Evolutionary conservation across 1,284 basidiomycete genomes (phyloP).

Genomic region (Boletus sp.): DNA sequence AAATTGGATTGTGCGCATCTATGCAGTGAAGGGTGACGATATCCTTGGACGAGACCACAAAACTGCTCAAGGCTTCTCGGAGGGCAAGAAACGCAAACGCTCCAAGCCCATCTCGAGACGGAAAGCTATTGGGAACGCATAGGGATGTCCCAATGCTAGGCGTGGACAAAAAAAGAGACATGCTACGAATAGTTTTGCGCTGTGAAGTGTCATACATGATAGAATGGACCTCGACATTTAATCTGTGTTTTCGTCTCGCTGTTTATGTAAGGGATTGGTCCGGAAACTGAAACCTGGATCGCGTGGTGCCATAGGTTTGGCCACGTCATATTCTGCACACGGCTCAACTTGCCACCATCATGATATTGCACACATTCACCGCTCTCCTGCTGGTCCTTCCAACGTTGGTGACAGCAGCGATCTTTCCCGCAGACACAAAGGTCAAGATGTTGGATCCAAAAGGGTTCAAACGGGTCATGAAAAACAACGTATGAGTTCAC

Average conservation of each 20-base stretch:
- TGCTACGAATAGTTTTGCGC: slow-evolving; percentile 2
- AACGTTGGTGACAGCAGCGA: slow-evolving; percentile 64
- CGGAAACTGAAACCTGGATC: too few species aligned
- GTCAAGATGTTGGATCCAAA: slow-evolving; percentile 80
- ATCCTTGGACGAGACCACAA: slow-evolving; percentile 86
- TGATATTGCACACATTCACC: slow-evolving; percentile 30
- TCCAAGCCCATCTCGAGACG: slow-evolving; percentile 66
- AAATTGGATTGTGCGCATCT: slow-evolving; percentile 99
- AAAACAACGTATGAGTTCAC: slow-evolving; percentile 64
- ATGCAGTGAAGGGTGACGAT: slow-evolving; percentile 96
- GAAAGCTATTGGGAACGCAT: slow-evolving; percentile 45
- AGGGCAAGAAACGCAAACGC: slow-evolving; percentile 87
- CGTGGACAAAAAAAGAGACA: slow-evolving; percentile 3
- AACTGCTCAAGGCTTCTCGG: slow-evolving; percentile 82
- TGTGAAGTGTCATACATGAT: slow-evolving; percentile 7
- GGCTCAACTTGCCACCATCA: slow-evolving; percentile 16
- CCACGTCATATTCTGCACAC: slow-evolving; percentile 27
- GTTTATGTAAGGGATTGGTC: too few species aligned
- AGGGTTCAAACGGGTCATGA: slow-evolving; percentile 75
- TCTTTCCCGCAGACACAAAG: slow-evolving; percentile 70
- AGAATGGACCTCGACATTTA: slow-evolving; percentile 9
- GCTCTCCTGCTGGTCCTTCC: slow-evolving; percentile 43
- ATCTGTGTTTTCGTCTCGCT: neutral
- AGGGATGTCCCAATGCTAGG: neutral
- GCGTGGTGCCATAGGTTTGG: slow-evolving; percentile 2